Base-by-base conservation (phyloP, 306 rosid species). In the Ammopiptanthus mongolicus region DNA sequence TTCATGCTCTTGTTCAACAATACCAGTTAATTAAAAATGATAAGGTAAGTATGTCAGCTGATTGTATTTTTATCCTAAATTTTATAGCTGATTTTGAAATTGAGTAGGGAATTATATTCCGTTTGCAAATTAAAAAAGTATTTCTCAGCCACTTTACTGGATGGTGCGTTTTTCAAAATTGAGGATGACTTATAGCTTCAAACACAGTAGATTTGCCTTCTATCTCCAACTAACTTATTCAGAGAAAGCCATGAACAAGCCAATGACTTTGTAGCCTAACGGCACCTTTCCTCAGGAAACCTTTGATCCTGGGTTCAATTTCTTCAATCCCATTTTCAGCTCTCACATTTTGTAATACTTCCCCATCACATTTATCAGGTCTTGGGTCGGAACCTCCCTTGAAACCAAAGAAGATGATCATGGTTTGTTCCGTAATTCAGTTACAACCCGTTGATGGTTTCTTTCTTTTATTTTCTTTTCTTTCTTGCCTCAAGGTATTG, bases 1-100 rank as follows among this genome's bases (percentile, higher is more conserved):
- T 87, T 58, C 90, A 58, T 44, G 81, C 91, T 46, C 82, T 87
- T 82, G 86, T 90, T 82, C 97, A 92, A 57, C 93, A 90, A 28
- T 85, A 83, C 21, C 87, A 81, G 23, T 72, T 87, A 36, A 85
- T 94, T 25, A 71, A 69, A 63, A 62, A 64, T 21, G 84, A 80
- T n/a, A 91, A 88, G 94, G 98, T 91, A 80, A 12, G 48, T 53
- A 41, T 53, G 65, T 60, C 7, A 11, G 47, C 71, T 69, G 65
- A n/a, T 69, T 33, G 21, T 52, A 71, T 47, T 51, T 55, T 28
- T 10, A 17, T 58, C 52, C 63, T 17, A 18, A 7, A 6, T 28
- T 29, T 53, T 63, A 5, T 64, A 12, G 57, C 70, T 47, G 69
- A 39, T 69, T 9, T 15, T 47, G 59, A 69, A 69, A 28, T 70